Base-by-base conservation (phyloP, 164 flowering plant species). In the Piper betle region DNA sequence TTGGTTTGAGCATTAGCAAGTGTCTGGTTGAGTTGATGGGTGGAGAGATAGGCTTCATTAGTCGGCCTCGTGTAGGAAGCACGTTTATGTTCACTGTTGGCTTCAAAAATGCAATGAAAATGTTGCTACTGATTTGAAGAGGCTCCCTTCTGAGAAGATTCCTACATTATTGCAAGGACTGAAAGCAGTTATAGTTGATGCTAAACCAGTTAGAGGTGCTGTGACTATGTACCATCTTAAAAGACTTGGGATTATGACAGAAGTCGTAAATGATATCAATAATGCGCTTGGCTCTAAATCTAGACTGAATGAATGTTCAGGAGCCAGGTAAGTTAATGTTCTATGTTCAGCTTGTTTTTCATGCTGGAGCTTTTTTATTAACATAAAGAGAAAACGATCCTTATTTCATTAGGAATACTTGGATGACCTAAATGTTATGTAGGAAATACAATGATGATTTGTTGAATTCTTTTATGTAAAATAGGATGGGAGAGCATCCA, bases 61-160 rank as follows among this genome's bases (percentile, higher is more conserved):
- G 97, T 68, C 81, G 82, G 65, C 96, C 91, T 57, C 76, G 79
- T 7, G 53, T 91, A 41, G 97, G 97, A 53, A 91, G 96, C 79
- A 91, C 96, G n/a, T 91, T 91, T 73, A 82, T 86, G 3, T 86
- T 91, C 64, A 83, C 88, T 42, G 11, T 42, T 42, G 46, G 46
- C 46, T 42, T 42, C 46, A 42, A 42, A 6, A 42, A 42, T 42
- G 46, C 46, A 11, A 42, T 42, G 46, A 42, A 42, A 6, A 42
- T 42, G 7, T 11, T 42, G 1, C 11, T 42, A 42, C 9, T 42
- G 46, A 42, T 42, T 42, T 42, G 46, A 42, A 42, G 11, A 42
- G 46, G 11, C 46, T 42, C 46, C 46, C 46, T 6, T 42, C 46
- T 42, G 11, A 2, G 46, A 42, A 6, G 46, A 6, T 11, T 11